Evolutionary conservation across 495 filamentous ascomycete species (phyloP), one percentile per base, ranked within the genome.

Genomic region (Daldinia grandis): DNA sequence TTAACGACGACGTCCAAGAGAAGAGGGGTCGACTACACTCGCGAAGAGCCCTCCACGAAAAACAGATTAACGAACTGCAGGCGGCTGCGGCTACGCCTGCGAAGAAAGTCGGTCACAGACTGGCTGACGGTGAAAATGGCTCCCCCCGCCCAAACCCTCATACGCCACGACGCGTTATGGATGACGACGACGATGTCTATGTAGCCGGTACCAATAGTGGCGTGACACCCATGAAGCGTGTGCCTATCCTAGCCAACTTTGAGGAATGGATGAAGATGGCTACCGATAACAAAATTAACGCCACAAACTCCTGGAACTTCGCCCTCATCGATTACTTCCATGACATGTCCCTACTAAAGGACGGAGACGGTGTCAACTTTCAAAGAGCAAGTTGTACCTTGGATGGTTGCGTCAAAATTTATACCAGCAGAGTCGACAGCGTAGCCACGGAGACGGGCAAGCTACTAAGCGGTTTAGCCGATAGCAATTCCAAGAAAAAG

Each of bases 261-360:
- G 95, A 99, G 79, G 96, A 99, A 76, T 98, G 95, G 95, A 98
- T 99, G 96, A 99, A 98, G 87, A 94, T 98, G 93, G 96, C 96
- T 9, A 98, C 95, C 24, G 95, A 99, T 83, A 99, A 99, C 84
- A 99, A 99, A 85, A 99, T 99, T 81, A 99, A 98, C 76, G 96
- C 95, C 44, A 89, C 92, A 25, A 99, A 99, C 79, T 98, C 95
- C 17, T 99, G 95, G 95, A 98, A 98, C 75, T 98, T 99, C 79
- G 95, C 95, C 2, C 87, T 99, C 6, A 99, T 99, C 76, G 95
- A 99, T 78, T 99, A 99, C 78, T 99, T 99, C 76, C 94, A 99
- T 74, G 95, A 99, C 74, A 98, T 99, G 96, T 97, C 93, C 5
- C 81, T 99, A 37, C 85, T 99, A 27, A 95, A 95, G 76, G 96